phyloP scores from a whole-genome alignment of 441 rosid species.

The Croton laevigatus region DNA sequence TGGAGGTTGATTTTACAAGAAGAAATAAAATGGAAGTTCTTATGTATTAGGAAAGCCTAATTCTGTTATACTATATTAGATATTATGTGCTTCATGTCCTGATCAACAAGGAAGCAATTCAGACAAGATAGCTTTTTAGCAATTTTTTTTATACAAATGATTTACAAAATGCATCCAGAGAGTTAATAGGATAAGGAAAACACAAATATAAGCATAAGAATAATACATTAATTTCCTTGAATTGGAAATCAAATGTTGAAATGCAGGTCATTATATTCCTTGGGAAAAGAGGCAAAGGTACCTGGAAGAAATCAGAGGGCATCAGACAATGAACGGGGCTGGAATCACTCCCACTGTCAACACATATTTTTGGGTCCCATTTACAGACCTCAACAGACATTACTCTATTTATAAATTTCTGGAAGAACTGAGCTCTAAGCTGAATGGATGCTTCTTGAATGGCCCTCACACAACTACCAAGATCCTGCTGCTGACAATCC shows the following conservation, averaged over 20 bases:
- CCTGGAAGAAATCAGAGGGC: conserved; percentile 58
- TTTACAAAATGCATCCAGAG: neutral
- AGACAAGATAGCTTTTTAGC: neutral
- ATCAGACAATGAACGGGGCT: conserved; percentile 16
- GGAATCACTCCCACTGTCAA: conserved; percentile 20
- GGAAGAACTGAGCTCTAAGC: conserved; percentile 45
- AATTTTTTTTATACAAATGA: too few species aligned
- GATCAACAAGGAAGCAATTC: neutral
- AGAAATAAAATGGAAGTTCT: neutral
- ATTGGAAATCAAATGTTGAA: neutral
- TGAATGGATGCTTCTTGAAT: conserved; percentile 35
- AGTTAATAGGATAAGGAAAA: neutral
- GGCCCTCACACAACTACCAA: conserved; percentile 29
- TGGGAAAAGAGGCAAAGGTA: conserved; percentile 23
- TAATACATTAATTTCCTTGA: neutral
- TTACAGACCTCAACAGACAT: conserved; percentile 27
- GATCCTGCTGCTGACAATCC: conserved; percentile 31
- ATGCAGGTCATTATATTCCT: conserved; percentile 1
- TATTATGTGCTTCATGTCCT: neutral
- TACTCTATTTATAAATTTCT: conserved; percentile 34
- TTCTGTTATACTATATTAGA: neutral
- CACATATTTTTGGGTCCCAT: conserved; percentile 18
- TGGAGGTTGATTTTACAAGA: neutral
- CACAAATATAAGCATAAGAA: neutral
- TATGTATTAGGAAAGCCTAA: neutral